Percentiles rank a stretch among this genome's conserved stretches.
phyloP scores from a whole-genome alignment of 306 rosid species.

The Cicer bijugum region DNA sequence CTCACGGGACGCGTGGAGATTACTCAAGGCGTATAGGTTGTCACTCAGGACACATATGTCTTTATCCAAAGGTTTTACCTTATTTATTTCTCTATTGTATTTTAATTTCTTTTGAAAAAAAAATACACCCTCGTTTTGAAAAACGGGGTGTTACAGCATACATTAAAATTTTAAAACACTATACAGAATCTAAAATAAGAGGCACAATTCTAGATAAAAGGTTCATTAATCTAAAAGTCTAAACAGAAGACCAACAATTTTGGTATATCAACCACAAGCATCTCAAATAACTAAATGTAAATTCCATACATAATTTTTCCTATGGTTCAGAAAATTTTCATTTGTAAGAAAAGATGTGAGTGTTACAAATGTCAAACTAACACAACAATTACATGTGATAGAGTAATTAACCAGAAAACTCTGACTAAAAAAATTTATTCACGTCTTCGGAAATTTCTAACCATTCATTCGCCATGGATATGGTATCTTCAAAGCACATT shows the following conservation, averaged over 20 bases:
- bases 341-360: slow-evolving; percentile 5
- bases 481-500: slow-evolving; percentile 16
- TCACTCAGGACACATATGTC: too few species aligned
- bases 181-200: background rate
- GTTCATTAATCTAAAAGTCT: background rate
- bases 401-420: slow-evolving; percentile 27
- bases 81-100: too few species aligned
- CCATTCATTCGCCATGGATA: slow-evolving; percentile 11
- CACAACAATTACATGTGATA: slow-evolving; percentile 26
- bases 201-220: background rate
- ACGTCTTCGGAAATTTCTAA: slow-evolving; percentile 29
- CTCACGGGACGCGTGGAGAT: too few species aligned
- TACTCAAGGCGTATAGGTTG: too few species aligned
- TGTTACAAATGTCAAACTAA: slow-evolving; percentile 42
- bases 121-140: too few species aligned
- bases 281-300: slow-evolving; percentile 8
- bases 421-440: slow-evolving; percentile 7
- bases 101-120: too few species aligned
- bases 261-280: slow-evolving; percentile 6
- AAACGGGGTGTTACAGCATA: too few species aligned
- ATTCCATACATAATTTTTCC: background rate
- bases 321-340: background rate
- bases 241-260: slow-evolving; percentile 20
- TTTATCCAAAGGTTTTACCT: too few species aligned
- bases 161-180: background rate